These are phyloP conservation scores for Phycomyces blakesleeanus DNA, from an alignment of 192 early-diverging fungal species.

Conservation along the genomic window DNA sequence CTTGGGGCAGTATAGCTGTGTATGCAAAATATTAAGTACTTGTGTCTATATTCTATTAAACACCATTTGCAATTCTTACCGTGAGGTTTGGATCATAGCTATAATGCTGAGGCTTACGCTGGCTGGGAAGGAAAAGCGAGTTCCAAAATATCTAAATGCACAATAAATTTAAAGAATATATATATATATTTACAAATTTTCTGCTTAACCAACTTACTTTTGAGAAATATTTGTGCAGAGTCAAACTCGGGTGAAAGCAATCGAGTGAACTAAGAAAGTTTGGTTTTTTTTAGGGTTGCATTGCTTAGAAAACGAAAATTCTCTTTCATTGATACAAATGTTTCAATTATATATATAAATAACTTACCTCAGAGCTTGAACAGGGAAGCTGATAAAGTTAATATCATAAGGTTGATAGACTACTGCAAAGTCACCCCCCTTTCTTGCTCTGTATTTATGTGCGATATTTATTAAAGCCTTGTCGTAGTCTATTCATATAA, in stretches of 20 bases:
- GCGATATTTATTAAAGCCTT: not conserved
- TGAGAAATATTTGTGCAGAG: not conserved
- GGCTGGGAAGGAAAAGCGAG: not conserved
- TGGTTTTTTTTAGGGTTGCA: too few species aligned
- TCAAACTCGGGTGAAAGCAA: not conserved
- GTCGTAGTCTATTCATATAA: conserved; percentile 1
- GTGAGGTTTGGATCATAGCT: not conserved
- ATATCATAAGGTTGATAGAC: conserved; percentile 8
- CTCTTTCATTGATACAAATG: not conserved
- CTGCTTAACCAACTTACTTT: not conserved
- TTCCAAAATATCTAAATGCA: not conserved
- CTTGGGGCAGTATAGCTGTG: too few species aligned
- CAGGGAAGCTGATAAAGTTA: conserved; percentile 7
- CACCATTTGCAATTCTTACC: too few species aligned
- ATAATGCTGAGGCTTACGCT: not conserved
- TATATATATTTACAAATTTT: not conserved
- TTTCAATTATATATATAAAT: not conserved
- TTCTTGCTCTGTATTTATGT: conserved; percentile 2
- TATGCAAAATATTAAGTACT: too few species aligned
- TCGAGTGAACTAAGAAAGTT: not conserved
- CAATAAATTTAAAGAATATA: not conserved
- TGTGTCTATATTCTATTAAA: too few species aligned
- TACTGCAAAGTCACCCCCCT: not conserved
- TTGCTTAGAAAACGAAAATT: not conserved
- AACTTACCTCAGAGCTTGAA: conserved; percentile 6